Evolutionary conservation across 148 eudicot species (phyloP).

Genomic region (Dianthus caryophyllus): DNA sequence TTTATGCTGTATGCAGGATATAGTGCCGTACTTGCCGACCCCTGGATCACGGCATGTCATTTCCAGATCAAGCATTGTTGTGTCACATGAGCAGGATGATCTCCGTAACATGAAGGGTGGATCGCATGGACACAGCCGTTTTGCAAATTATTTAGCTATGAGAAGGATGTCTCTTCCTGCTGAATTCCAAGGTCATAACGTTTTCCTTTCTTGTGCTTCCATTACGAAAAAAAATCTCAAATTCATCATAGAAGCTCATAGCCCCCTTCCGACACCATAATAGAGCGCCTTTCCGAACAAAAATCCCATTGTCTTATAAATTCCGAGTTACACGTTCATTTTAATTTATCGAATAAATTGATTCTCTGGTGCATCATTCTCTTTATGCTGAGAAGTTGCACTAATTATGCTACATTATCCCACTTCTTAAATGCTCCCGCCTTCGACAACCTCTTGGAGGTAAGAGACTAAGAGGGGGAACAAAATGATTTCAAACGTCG

Average conservation of each 20-base stretch:
- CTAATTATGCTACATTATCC: too few relatives aligned
- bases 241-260: not conserved
- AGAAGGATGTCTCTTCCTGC: slow-evolving; percentile 32
- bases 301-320: too few relatives aligned
- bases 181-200: slow-evolving; percentile 42
- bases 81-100: slow-evolving; percentile 32
- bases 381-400: too few relatives aligned
- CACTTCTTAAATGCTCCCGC: too few relatives aligned
- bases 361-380: too few relatives aligned
- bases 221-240: not conserved
- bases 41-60: slow-evolving; percentile 37
- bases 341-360: too few relatives aligned
- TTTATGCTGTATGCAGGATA: slow-evolving; percentile 47
- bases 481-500: too few relatives aligned
- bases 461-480: too few relatives aligned
- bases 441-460: too few relatives aligned
- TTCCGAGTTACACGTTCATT: too few relatives aligned
- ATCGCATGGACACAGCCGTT: slow-evolving; percentile 26
- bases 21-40: slow-evolving; percentile 32
- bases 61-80: slow-evolving; percentile 25
- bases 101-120: slow-evolving; percentile 32
- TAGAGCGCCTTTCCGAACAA: too few relatives aligned
- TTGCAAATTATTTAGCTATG: slow-evolving; percentile 32
- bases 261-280: too few relatives aligned
- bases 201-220: slow-evolving; percentile 3